Percentiles rank a stretch among this genome's conserved stretches.
Evolutionary conservation across 2,329 filamentous ascomycete species (phyloP).

Genomic region (Metarhizium anisopliae): DNA sequence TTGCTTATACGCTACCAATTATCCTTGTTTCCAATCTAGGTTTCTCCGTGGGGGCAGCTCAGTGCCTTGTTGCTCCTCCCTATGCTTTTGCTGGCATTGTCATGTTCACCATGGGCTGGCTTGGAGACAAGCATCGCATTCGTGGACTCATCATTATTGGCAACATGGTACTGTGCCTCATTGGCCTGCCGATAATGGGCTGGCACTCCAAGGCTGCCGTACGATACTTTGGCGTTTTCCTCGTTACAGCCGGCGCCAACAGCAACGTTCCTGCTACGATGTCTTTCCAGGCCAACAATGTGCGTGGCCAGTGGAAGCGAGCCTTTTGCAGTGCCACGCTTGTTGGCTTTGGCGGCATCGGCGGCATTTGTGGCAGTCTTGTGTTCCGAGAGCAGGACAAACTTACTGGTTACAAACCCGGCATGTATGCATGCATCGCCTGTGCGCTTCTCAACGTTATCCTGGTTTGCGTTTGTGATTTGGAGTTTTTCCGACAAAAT

Average conservation of each 20-base stretch:
- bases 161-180: constrained; percentile 57
- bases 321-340: constrained; percentile 69
- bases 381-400: constrained; percentile 57
- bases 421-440: constrained; percentile 46
- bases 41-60: constrained; percentile 53
- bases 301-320: constrained; percentile 82
- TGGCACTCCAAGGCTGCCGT: constrained; percentile 47
- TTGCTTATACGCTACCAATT: constrained; percentile 72
- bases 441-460: constrained; percentile 37
- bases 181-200: constrained; percentile 66
- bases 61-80: constrained; percentile 64
- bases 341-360: constrained; percentile 68
- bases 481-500: constrained; percentile 36
- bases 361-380: constrained; percentile 66
- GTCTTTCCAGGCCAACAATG: constrained; percentile 80
- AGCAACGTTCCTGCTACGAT: constrained; percentile 67
- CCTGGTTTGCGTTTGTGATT: constrained; percentile 31
- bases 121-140: constrained; percentile 57
- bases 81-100: constrained; percentile 56
- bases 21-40: constrained; percentile 57
- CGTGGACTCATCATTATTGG: constrained; percentile 58
- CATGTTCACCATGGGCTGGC: constrained; percentile 51
- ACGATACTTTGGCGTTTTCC: constrained; percentile 67
- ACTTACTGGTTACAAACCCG: constrained; percentile 41
- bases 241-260: constrained; percentile 68